Evolutionary conservation across 2,329 filamentous ascomycete species (phyloP).

Genomic region (Corniculantispora saksenae): DNA sequence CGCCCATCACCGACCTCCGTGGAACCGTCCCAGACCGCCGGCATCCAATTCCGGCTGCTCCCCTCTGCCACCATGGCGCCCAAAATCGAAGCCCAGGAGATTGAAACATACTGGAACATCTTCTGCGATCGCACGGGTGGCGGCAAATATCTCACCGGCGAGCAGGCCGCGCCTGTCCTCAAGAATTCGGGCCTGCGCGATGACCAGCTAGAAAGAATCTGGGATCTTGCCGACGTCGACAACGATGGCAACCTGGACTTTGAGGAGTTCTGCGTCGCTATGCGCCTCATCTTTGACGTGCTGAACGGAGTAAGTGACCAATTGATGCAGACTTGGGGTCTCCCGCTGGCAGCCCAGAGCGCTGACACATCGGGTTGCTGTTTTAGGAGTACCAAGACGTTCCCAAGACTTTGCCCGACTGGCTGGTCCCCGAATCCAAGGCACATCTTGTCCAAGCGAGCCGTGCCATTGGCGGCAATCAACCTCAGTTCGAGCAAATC

Average conservation of each 20-base stretch:
- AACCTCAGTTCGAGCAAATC: slow-evolving; percentile 80
- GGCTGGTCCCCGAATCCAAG: slow-evolving; percentile 95
- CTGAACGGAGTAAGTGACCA: slow-evolving; percentile 81
- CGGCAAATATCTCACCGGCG: slow-evolving; percentile 60
- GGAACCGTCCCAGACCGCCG: neutral
- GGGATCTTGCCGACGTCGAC: slow-evolving; percentile 96
- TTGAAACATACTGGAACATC: slow-evolving; percentile 68
- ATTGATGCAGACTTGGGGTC: neutral
- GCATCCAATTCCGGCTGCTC: slow-evolving; percentile 18
- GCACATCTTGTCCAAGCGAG: slow-evolving; percentile 84
- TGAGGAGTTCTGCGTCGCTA: slow-evolving; percentile 98
- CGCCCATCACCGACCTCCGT: neutral
- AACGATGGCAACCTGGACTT: slow-evolving; percentile 97
- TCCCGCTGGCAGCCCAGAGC: neutral
- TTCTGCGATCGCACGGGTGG: slow-evolving; percentile 61
- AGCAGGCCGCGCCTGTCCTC: slow-evolving; percentile 62
- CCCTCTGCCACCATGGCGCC: slow-evolving; percentile 50
- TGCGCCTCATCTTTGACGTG: slow-evolving; percentile 96
- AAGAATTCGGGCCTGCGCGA: slow-evolving; percentile 65
- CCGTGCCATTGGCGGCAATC: slow-evolving; percentile 75
- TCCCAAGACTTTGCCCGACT: slow-evolving; percentile 83
- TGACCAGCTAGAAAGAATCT: slow-evolving; percentile 90
- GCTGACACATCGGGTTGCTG: slow-evolving; percentile 23
- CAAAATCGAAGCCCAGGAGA: slow-evolving; percentile 62
- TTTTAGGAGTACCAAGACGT: slow-evolving; percentile 85